Evolutionary conservation across 2,329 filamentous ascomycete genomes (phyloP), one percentile per base, ranked within the genome.

Genomic region (Trichoderma gracile): DNA sequence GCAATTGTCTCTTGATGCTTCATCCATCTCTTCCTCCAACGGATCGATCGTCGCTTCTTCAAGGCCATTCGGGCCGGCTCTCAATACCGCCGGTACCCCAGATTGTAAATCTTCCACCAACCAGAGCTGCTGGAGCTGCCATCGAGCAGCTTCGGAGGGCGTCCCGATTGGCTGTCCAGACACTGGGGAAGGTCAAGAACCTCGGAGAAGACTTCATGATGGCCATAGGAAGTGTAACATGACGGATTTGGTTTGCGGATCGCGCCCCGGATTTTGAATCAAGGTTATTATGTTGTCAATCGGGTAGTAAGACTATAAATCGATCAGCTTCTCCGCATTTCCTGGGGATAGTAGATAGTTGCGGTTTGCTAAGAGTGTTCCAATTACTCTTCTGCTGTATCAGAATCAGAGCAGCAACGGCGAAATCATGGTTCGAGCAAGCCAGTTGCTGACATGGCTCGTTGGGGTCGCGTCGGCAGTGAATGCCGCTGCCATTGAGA

Each of bases 51-150:
- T 61, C 45, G 58, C 12, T 38, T 45, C 25, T 25, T 40, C 33
- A 47, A 47, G 14, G 19, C n/a, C 62, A 64, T 64, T 64, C 62
- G 62, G 62, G 33, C 62, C 62, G 62, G 62, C 55, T 64, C 12
- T 30, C 53, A 57, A 19, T 57, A 52, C 46, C 46, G 33, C 58
- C 49, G 58, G 43, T 38, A 56, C 52, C 52, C 45, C 60, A 54
- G 60, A 63, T 59, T 52, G n/a, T 47, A 64, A 6, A 59, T 59
- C 55, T 64, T 64, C 62, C 62, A 64, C 62, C 62, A 64, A 64
- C 62, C 62, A 64, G 10, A 58, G 43, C 14, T 21, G 23, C 3
- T 23, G n/a, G 6, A 45, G 43, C 40, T 45, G 40, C 40, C 27
- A 25, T 10, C 33, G 9, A 10, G 17, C 8, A 14, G 38, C 53